Percentiles rank a stretch among this genome's conserved stretches.
Conservation (phyloP, 2,329 filamentous ascomycete species). For the Stagonosporopsis tanaceti region DNA sequence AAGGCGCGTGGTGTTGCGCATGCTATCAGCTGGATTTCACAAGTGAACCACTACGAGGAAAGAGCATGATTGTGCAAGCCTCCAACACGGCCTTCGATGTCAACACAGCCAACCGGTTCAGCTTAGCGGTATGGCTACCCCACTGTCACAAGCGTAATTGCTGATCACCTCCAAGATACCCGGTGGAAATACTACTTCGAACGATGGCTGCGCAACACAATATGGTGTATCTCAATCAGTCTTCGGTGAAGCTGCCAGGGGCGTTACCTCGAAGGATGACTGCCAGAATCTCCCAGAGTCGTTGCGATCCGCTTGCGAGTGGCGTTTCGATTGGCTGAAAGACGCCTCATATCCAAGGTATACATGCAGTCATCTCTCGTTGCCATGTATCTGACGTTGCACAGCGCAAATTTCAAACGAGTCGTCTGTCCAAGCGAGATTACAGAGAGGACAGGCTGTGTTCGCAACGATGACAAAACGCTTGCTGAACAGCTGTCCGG, state of each 20-base stretch:
- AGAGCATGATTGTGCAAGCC: conserved; percentile 70
- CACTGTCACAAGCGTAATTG: background rate
- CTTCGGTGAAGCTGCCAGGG: conserved; percentile 40
- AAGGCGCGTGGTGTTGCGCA: conserved; percentile 71
- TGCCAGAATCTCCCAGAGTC: conserved; percentile 45
- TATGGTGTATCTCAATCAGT: conserved; percentile 44
- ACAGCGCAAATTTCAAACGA: conserved; percentile 49
- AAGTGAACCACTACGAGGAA: conserved; percentile 62
- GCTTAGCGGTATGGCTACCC: conserved; percentile 42
- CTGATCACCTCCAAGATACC: conserved; percentile 33
- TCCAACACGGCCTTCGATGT: conserved; percentile 65
- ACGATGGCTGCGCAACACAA: conserved; percentile 44
- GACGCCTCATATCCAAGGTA: conserved; percentile 47
- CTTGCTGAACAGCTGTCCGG: conserved; percentile 23
- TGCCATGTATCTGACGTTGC: conserved; percentile 28
- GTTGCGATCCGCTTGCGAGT: conserved; percentile 39
- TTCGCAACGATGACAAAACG: conserved; percentile 43
- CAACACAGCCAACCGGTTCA: conserved; percentile 43
- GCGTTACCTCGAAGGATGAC: conserved; percentile 41
- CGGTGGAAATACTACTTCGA: conserved; percentile 47
- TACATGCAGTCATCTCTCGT: background rate
- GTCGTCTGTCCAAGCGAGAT: conserved; percentile 46
- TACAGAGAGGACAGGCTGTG: conserved; percentile 45
- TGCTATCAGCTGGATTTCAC: conserved; percentile 71
- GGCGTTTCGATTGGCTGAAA: conserved; percentile 49